Conservation (phyloP, 176 grass and related monocot species). For the Aegilops umbellulata region DNA sequence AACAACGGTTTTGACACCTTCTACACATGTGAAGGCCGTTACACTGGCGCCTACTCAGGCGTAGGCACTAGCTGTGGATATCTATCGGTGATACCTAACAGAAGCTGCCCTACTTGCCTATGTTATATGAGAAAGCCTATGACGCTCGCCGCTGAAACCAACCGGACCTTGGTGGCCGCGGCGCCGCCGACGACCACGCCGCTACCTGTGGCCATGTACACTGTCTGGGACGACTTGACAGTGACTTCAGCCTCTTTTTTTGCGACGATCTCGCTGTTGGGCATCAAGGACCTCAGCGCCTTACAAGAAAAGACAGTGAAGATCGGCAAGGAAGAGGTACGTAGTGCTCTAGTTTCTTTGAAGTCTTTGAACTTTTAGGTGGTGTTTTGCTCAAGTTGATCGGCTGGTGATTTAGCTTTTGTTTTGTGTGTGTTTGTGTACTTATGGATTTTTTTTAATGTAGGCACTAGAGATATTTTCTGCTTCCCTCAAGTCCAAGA, state of each 20-base stretch:
- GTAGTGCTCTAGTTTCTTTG: not conserved
- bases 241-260: not conserved
- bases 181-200: not conserved
- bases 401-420: not conserved
- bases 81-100: not conserved
- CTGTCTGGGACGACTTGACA: slow-evolving; percentile 1
- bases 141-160: not conserved
- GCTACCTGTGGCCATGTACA: not conserved
- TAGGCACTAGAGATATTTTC: slow-evolving; percentile 26
- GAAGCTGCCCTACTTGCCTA: not conserved
- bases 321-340: slow-evolving; percentile 35
- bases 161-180: not conserved
- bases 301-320: slow-evolving; percentile 8
- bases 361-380: not conserved
- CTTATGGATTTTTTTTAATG: not conserved
- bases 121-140: not conserved
- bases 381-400: not conserved
- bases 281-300: slow-evolving; percentile 15
- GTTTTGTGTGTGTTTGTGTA: not conserved
- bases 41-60: not conserved
- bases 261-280: not conserved
- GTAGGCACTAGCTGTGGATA: not conserved
- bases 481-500: slow-evolving; percentile 31
- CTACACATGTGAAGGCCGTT: not conserved
- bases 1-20: not conserved